Percentiles rank a stretch among this genome's conserved stretches.
Conservation (phyloP, 257 asterid genomes). For the Thymus quinquecostatus region DNA sequence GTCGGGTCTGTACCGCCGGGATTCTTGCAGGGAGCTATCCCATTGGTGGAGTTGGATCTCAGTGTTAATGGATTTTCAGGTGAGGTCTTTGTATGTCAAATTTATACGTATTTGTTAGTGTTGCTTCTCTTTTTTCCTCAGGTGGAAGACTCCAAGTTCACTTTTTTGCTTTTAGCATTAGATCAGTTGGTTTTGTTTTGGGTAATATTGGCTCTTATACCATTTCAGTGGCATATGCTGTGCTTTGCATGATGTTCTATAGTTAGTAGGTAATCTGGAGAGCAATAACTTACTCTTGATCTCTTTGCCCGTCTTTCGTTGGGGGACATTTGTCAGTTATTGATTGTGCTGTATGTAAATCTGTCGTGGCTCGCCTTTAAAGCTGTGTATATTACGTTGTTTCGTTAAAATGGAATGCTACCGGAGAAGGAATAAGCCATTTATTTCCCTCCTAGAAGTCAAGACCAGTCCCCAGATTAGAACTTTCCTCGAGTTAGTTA, state of each 20-base stretch:
- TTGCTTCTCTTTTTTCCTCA: neutral
- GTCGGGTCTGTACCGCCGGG: conserved; percentile 63
- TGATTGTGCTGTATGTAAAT: conserved; percentile 17
- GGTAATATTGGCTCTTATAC: neutral
- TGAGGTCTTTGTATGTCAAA: conserved; percentile 37
- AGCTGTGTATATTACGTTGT: neutral
- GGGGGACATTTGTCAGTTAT: conserved; percentile 27
- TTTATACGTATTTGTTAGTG: neutral
- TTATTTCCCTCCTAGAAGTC: neutral
- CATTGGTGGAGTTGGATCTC: conserved; percentile 80
- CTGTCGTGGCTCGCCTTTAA: conserved; percentile 13
- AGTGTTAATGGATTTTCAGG: conserved; percentile 79
- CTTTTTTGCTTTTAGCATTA: conserved; percentile 25
- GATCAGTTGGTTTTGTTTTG: conserved; percentile 4
- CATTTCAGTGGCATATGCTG: conserved; percentile 17
- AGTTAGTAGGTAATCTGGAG: conserved; percentile 22
- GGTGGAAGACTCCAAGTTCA: conserved; percentile 1
- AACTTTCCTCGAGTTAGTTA: conserved; percentile 9
- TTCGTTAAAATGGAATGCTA: conserved; percentile 22
- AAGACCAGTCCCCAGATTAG: conserved; percentile 12
- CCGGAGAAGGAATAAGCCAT: neutral
- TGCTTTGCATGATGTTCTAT: conserved; percentile 17
- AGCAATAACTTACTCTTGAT: conserved; percentile 25
- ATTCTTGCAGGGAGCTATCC: conserved; percentile 64
- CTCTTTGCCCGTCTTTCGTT: conserved; percentile 13